These are phyloP conservation scores for Hibiscus syriacus DNA, from an alignment of 345 rosid species.

Conservation along the genomic window DNA sequence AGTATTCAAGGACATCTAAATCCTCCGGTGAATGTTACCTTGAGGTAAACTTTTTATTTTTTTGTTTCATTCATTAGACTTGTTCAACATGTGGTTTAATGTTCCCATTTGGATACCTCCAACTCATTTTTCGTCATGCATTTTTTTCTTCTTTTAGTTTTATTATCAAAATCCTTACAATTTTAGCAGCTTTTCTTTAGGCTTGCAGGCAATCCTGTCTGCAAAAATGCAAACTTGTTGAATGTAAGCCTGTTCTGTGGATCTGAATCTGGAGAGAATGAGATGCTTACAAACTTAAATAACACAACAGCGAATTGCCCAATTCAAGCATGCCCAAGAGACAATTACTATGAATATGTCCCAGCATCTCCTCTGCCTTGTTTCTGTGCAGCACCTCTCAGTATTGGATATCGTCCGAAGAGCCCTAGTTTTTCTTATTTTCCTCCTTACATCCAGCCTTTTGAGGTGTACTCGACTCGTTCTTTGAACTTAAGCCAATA, in stretches of 20 bases:
- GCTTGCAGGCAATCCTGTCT: slow-evolving; percentile 79
- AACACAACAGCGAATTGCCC: slow-evolving; percentile 31
- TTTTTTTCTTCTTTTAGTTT: not conserved
- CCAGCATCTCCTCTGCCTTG: slow-evolving; percentile 57
- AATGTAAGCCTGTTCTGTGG: slow-evolving; percentile 44
- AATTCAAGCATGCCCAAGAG: slow-evolving; percentile 54
- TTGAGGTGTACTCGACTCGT: slow-evolving; percentile 45
- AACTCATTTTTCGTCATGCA: not conserved
- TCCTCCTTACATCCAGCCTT: slow-evolving; percentile 41
- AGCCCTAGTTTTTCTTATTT: slow-evolving; percentile 83
- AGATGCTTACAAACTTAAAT: slow-evolving; percentile 17
- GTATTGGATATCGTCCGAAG: slow-evolving; percentile 72
- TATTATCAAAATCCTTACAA: slow-evolving; percentile 16
- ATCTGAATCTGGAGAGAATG: slow-evolving; percentile 24
- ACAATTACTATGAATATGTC: slow-evolving; percentile 57
- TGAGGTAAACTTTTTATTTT: slow-evolving; percentile 42
- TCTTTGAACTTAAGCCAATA: slow-evolving; percentile 44
- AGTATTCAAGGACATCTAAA: slow-evolving; percentile 46
- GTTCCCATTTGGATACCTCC: too few species aligned
- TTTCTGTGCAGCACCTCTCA: slow-evolving; percentile 74
- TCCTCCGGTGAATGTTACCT: slow-evolving; percentile 67
- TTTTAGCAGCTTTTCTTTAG: slow-evolving; percentile 38
- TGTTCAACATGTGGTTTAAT: too few species aligned
- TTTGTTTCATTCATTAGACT: too few species aligned
- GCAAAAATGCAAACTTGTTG: slow-evolving; percentile 41